These are phyloP conservation scores for Cutaneotrichosporon dermatis DNA, from an alignment of 1,284 basidiomycete genomes.

Conservation along the genomic window DNA sequence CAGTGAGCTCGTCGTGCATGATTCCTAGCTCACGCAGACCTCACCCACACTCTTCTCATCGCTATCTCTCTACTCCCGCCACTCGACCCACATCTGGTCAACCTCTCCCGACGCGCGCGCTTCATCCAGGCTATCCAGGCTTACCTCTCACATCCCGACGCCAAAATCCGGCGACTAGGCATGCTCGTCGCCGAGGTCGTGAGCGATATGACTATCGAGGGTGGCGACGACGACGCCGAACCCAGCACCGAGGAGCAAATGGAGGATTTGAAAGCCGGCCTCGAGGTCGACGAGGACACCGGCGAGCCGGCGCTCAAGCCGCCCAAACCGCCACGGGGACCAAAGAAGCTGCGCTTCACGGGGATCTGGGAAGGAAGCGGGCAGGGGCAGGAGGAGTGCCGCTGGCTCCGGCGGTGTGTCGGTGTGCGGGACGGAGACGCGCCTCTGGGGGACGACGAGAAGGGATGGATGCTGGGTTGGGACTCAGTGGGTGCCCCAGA, in stretches of 20 bases:
- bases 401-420: slow-evolving; percentile 57
- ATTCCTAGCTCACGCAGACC: slow-evolving; percentile 50
- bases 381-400: slow-evolving; percentile 64
- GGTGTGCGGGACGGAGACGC: slow-evolving; percentile 56
- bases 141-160: slow-evolving; percentile 75
- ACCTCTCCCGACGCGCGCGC: slow-evolving; percentile 52
- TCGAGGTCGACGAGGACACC: slow-evolving; percentile 36
- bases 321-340: slow-evolving; percentile 21
- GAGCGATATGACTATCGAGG: slow-evolving; percentile 31
- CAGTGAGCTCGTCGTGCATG: slow-evolving; percentile 25
- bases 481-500: not conserved
- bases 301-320: slow-evolving; percentile 8
- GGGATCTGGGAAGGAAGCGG: slow-evolving; percentile 72
- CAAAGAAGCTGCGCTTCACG: slow-evolving; percentile 61
- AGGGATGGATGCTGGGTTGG: slow-evolving; percentile 40
- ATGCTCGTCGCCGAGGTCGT: slow-evolving; percentile 84
- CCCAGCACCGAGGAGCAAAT: slow-evolving; percentile 27
- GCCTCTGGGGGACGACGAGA: not conserved
- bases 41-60: slow-evolving; percentile 66
- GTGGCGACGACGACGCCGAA: slow-evolving; percentile 5
- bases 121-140: slow-evolving; percentile 70
- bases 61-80: slow-evolving; percentile 59
- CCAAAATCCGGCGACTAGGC: slow-evolving; percentile 74
- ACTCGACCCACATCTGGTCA: slow-evolving; percentile 50
- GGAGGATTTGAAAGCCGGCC: slow-evolving; percentile 38